Base-by-base conservation (phyloP, 345 rosid species). In the Kernera saxatilis region DNA sequence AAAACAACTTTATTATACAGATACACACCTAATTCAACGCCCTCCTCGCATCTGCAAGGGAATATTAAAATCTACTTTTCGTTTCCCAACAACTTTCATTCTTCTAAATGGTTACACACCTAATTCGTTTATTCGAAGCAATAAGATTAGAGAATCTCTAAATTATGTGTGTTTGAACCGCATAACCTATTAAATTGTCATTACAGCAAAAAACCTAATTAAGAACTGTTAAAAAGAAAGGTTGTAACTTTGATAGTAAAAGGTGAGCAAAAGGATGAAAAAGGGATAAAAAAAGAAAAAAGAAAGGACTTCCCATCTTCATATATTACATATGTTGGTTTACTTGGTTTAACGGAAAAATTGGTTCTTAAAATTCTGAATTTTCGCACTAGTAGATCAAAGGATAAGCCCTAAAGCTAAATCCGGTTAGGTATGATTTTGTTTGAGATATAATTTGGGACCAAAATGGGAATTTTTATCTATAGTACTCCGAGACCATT, bases 361-460 rank as follows among this genome's bases (percentile, higher is more conserved):
- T 15, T 15, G 18, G 1, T 11, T 26, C 19, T 6, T 3, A n/a
- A 50, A 14, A 33, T 48, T 63, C 54, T 8, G 18, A 62, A 44
- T 18, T 18, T 18, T 33, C n/a, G 27, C 23, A 43, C 26, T 4
- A 18, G 52, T 61, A 44, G 4, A 41, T 43, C 0, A 33, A 22
- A 39, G 54, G 26, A 44, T 12, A 45, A 45, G 0, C 50, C 10
- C 6, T 26, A 26, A 36, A 60, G 50, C 59, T 36, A 36, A 70
- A 59, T 50, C 35, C 13, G 26, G 53, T 71, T 71, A 19, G 52
- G 75, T 39, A 10, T 19, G 15, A 50, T 5, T 14, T 71, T 29
- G 69, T 7, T 50, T 6, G 43, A 37, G 59, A 50, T 71, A 29
- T 21, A 72, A 53, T 22, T 9, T 9, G 71, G 65, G 71, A 73